phyloP scores from a whole-genome alignment of 768 basidiomycete species.

The Russula foetens region DNA sequence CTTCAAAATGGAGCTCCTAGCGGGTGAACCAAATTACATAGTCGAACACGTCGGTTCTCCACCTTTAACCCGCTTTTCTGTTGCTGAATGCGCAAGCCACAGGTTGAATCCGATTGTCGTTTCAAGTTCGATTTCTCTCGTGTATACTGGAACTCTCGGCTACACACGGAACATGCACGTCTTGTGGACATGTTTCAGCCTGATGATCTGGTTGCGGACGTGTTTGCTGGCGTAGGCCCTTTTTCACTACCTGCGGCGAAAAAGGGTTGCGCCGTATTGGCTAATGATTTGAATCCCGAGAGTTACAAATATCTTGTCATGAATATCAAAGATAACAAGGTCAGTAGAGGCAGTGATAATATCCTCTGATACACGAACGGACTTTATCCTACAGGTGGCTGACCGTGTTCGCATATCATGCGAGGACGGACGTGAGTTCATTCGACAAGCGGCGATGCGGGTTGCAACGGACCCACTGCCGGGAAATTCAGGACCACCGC shows the following conservation, averaged over 20 bases:
- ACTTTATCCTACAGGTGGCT: constrained; percentile 44
- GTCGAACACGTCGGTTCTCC: constrained; percentile 71
- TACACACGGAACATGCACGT: constrained; percentile 86
- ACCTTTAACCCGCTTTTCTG: neutral
- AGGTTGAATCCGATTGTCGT: constrained; percentile 80
- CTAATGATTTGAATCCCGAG: constrained; percentile 91
- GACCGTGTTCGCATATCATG: constrained; percentile 64
- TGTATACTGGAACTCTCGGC: constrained; percentile 97
- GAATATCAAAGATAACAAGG: constrained; percentile 75
- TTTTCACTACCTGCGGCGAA: constrained; percentile 91
- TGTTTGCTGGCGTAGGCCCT: constrained; percentile 96
- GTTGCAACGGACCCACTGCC: constrained; percentile 63
- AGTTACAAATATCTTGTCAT: constrained; percentile 66
- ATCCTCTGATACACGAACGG: neutral
- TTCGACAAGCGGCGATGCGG: constrained; percentile 46
- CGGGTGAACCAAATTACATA: constrained; percentile 79
- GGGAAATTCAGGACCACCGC: constrained; percentile 34
- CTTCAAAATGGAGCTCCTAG: constrained; percentile 96
- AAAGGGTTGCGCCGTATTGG: constrained; percentile 83
- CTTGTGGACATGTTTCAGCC: constrained; percentile 67
- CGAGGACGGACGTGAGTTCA: constrained; percentile 84
- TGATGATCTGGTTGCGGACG: constrained; percentile 81
- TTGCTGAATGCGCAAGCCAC: constrained; percentile 1
- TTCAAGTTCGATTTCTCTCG: constrained; percentile 92
- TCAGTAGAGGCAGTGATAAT: constrained; percentile 29